phyloP scores from a whole-genome alignment of 192 early-diverging fungal species.

The Endogone sp. region DNA sequence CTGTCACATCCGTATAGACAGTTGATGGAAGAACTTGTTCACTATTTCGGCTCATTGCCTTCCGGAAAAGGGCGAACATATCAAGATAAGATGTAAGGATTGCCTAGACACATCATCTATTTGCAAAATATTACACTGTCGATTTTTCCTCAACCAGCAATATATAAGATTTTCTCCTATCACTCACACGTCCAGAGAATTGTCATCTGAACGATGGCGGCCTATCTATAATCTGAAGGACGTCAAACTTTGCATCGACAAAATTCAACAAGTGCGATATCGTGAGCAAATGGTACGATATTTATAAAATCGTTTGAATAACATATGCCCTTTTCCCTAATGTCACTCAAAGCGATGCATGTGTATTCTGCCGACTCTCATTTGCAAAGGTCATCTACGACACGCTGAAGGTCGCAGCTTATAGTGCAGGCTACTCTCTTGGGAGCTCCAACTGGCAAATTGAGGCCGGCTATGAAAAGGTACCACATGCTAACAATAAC shows the following conservation, averaged over 20 bases:
- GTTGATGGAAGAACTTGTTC: conserved; percentile 58
- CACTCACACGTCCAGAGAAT: neutral
- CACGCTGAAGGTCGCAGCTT: conserved; percentile 37
- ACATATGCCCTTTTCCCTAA: no score
- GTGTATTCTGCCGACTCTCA: neutral
- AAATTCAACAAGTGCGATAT: conserved; percentile 56
- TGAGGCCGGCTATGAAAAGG: conserved; percentile 54
- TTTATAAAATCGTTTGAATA: no score
- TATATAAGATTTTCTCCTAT: conserved; percentile 11
- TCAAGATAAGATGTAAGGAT: neutral
- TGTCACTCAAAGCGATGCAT: no score
- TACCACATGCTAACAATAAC: conserved; percentile 3
- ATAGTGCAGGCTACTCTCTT: conserved; percentile 72
- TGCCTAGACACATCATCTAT: no score
- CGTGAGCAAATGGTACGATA: conserved; percentile 45
- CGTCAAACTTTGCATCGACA: conserved; percentile 52
- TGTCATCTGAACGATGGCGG: conserved; percentile 20
- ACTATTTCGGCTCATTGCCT: conserved; percentile 35
- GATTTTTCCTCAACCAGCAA: no score
- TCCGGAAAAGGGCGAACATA: neutral
- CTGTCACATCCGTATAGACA: no score
- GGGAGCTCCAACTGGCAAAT: conserved; percentile 74
- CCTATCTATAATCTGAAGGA: conserved; percentile 55
- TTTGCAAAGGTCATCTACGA: neutral
- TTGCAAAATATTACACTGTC: no score